Evolutionary conservation across 352 stramenopile genomes (phyloP), one percentile per base, ranked within the genome.

Genomic region (Pythium monospermum): DNA sequence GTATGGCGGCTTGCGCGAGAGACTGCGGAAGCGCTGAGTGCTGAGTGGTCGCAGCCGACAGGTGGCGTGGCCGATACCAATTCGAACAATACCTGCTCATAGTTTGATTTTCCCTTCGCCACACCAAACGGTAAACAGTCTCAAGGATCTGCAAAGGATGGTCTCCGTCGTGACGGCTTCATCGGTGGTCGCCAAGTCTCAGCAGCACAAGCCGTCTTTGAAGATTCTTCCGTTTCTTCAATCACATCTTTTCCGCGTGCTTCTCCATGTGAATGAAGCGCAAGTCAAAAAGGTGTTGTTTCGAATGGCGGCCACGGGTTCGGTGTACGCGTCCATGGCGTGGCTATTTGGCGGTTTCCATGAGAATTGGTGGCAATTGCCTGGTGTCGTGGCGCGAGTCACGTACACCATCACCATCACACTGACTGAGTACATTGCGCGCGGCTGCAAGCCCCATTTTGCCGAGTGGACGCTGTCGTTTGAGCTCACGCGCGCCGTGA

Each of bases 401-500:
- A 18, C 11, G 12, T 52, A 43, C 32, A 35, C 33, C 7, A n/a
- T 47, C 25, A 18, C 37, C 13, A 21, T 22, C 42, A 50, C 52
- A 35, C 40, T 55, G 8, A 8, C 16, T 6, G 18, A 25, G 23
- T 55, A 55, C 38, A 35, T 68, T 1, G 49, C 41, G 1, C 66
- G 73, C n/a, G 68, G 68, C 0, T 73, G 61, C 39, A 49, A 48
- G 27, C 61, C 71, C 15, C 61, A 50, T 13, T 79, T 77, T 42
- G 42, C 57, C 15, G 65, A 75, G 41, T 85, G 70, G 73, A 72
- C 70, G 26, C 53, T 85, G 16, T 32, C 43, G 10, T 84, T 66
- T 36, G 72, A 80, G 43, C 27, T 55, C 27, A 23, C 22, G 2
- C 48, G 37, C 19, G 48, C 48, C 36, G 1, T 55, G 16, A 36